Conservation (phyloP, 1,284 basidiomycete genomes). For the Leccinum angustisporum region DNA sequence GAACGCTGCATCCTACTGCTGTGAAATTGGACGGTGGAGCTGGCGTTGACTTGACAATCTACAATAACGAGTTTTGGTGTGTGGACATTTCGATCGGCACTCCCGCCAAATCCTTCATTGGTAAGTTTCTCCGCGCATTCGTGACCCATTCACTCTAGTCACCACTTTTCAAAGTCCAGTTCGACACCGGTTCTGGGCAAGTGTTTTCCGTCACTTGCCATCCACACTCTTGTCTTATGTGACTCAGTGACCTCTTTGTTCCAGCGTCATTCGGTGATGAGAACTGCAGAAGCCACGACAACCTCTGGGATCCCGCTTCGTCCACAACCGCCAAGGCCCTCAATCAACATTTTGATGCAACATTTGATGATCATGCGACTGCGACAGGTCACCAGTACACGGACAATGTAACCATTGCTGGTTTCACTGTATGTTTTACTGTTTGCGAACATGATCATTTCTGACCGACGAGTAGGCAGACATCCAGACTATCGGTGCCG, state of each 20-base stretch:
- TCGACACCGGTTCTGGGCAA: neutral
- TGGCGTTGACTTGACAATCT: neutral
- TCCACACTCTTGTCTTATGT: neutral
- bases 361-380: neutral
- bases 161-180: neutral
- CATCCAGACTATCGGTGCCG: neutral
- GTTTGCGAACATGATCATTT: neutral
- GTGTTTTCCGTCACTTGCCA: neutral
- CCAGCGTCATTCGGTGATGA: neutral
- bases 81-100: neutral
- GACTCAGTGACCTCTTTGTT: neutral
- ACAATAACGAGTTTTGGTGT: neutral
- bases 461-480: neutral
- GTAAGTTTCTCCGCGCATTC: neutral
- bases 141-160: neutral
- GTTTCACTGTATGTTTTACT: neutral
- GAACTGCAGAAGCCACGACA: neutral
- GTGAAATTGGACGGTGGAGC: neutral
- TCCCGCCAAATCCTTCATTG: neutral
- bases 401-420: neutral
- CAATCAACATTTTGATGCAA: neutral
- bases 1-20: neutral
- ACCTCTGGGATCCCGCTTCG: neutral
- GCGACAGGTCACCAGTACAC: neutral
- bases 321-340: neutral